A percentile compares a stretch with the other conserved stretches of the same genome.
Conservation (phyloP, 257 asterid genomes). For the Fraxinus pennsylvanica region DNA sequence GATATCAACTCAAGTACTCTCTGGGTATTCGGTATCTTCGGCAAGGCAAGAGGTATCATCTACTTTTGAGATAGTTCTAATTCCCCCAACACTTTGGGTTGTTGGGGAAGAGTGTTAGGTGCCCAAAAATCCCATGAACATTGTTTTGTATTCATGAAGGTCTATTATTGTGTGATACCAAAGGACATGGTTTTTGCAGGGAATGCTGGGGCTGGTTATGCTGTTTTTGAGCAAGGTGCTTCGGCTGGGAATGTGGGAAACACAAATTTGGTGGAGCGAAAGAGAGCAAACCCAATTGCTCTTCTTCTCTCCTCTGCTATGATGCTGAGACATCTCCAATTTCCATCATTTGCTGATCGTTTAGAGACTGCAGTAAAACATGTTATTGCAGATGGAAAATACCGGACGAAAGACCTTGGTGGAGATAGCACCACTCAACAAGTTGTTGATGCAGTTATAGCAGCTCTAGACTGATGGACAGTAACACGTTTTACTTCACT, state of each 20-base stretch:
- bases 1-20: background rate
- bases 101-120: background rate
- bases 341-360: conserved; percentile 94
- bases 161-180: background rate
- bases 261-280: conserved; percentile 55
- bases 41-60: background rate
- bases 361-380: conserved; percentile 81
- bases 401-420: conserved; percentile 84
- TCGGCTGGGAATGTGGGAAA: conserved; percentile 97
- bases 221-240: conserved; percentile 96
- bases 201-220: conserved; percentile 90
- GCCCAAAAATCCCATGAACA: background rate
- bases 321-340: conserved; percentile 97
- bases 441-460: conserved; percentile 85
- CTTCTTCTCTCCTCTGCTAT: conserved; percentile 89
- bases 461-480: conserved; percentile 50
- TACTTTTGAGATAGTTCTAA: background rate
- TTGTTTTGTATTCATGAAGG: background rate
- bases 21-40: background rate
- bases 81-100: background rate
- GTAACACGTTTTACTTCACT: background rate
- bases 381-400: conserved; percentile 68
- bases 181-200: conserved; percentile 43
- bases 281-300: conserved; percentile 94
- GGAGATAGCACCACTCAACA: conserved; percentile 86